Evolutionary conservation across 345 rosid species (phyloP).

Genomic region (Corchorus olitorius): DNA sequence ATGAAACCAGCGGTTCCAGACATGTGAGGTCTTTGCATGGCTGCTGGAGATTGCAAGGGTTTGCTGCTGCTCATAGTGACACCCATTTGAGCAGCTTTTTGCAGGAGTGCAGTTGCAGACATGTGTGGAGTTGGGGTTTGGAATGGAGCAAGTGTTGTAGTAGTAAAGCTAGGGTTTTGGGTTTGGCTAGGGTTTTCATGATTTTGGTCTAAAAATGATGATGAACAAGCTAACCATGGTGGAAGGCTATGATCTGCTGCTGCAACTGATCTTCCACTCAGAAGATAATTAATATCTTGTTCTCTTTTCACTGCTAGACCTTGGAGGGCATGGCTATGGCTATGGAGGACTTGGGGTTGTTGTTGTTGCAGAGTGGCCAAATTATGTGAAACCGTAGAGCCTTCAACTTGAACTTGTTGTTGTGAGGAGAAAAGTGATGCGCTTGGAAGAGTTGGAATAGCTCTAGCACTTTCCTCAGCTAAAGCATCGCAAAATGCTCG

Average conservation of each 20-base stretch:
- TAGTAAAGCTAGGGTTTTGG: conserved; percentile 35
- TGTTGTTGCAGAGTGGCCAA: conserved; percentile 20
- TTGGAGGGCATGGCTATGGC: conserved; percentile 17
- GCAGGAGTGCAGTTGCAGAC: conserved; percentile 89
- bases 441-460: conserved; percentile 24
- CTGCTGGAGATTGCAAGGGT: conserved; percentile 18
- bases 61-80: conserved; percentile 52
- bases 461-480: conserved; percentile 48
- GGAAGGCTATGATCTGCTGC: conserved; percentile 20
- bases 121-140: conserved; percentile 37
- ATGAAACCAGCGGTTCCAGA: conserved; percentile 53
- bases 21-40: conserved; percentile 30
- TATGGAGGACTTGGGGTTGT: conserved; percentile 20
- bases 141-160: conserved; percentile 22
- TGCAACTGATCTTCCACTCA: conserved; percentile 23
- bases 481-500: conserved; percentile 67
- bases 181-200: conserved; percentile 36
- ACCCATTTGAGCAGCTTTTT: conserved; percentile 86
- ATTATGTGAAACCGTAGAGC: conserved; percentile 25
- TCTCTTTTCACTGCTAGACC: conserved; percentile 42
- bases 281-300: conserved; percentile 23
- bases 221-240: conserved; percentile 29
- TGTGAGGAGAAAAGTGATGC: conserved; percentile 28
- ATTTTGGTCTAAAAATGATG: conserved; percentile 14
- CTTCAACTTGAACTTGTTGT: conserved; percentile 6